These are phyloP conservation scores for Fusarium proliferatum DNA, from an alignment of 2,329 filamentous ascomycete genomes.

Conservation along the genomic window DNA sequence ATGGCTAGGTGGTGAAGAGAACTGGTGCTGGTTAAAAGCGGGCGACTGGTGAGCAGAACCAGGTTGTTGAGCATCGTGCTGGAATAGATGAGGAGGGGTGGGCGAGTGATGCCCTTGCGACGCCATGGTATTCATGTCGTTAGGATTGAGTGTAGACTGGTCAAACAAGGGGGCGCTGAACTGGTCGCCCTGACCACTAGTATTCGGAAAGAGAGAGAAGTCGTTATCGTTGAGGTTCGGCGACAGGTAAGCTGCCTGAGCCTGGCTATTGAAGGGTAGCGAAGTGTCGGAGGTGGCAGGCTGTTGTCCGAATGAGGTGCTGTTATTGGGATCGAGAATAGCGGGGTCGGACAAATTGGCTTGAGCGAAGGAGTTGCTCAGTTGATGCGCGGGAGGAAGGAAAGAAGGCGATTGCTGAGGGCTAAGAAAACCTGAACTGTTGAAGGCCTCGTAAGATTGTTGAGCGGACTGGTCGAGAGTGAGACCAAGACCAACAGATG, in stretches of 20 bases:
- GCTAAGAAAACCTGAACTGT: slow-evolving; percentile 62
- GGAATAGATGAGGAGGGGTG: slow-evolving; percentile 66
- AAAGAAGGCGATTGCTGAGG: slow-evolving; percentile 55
- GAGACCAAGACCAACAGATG: slow-evolving; percentile 67
- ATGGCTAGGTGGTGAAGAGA: slow-evolving; percentile 63
- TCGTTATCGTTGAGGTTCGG: slow-evolving; percentile 66
- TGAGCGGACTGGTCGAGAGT: slow-evolving; percentile 62
- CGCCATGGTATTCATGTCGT: slow-evolving; percentile 65
- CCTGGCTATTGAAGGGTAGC: slow-evolving; percentile 55
- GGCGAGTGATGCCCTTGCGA: slow-evolving; percentile 67
- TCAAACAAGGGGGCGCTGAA: slow-evolving; percentile 72
- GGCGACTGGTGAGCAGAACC: slow-evolving; percentile 67
- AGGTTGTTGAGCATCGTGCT: slow-evolving; percentile 59
- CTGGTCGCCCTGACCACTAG: slow-evolving; percentile 64
- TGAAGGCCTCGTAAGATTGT: slow-evolving; percentile 55
- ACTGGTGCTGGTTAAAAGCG: slow-evolving; percentile 66
- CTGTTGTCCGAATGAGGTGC: slow-evolving; percentile 56
- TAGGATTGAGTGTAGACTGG: slow-evolving; percentile 55
- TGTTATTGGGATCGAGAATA: slow-evolving; percentile 56
- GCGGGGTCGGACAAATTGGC: slow-evolving; percentile 51
- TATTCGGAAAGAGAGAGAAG: slow-evolving; percentile 72
- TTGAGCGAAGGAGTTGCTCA: slow-evolving; percentile 42
- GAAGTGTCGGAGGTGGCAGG: slow-evolving; percentile 51
- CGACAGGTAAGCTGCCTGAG: slow-evolving; percentile 60
- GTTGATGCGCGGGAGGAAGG: slow-evolving; percentile 49